Base-by-base conservation (phyloP, 805 yeast species). In the Lipomyces sp. region DNA sequence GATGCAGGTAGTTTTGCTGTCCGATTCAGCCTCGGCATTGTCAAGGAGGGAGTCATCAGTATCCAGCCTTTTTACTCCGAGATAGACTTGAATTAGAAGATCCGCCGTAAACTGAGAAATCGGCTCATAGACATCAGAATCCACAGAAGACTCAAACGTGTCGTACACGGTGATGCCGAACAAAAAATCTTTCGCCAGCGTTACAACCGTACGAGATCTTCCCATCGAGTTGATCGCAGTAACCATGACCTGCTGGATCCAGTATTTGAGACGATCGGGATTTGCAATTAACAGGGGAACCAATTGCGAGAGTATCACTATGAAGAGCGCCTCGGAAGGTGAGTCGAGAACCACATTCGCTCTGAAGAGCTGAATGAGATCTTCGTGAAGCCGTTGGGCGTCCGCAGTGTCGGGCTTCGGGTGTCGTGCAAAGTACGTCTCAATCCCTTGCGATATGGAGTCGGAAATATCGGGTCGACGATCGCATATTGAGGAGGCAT, bases 191-290 rank as follows among this genome's bases (percentile, higher is more conserved):
- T 67, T 57, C n/a, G 72, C 49, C 6, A 64, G 61, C 21, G 55
- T 52, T 1, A 70, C 74, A 1, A 76, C 68, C 6, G 45, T 36
- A 60, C 61, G n/a, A 45, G 67, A 69, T 2, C 85, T 22, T 16
- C 54, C 83, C 0, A 83, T 81, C 32, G 84, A 78, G 58, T 82
- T 82, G 2, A 81, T 67, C 0, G 84, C 81, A 0, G 79, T 77
- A 11, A 68, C 68, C 11, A 74, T 60, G 51, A 79, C 74, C 32
- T 74, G 69, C 26, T 69, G 66, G 42, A 78, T 69, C 86, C 86
- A 83, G 35, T 69, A 63, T 21, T 62, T 55, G 8, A 77, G 55
- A 13, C 47, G 36, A 34, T 65, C 61, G 7, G 67, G 61, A 13
- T 46, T 42, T 35, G 61, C 57, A 24, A 62, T 58, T 10, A 71